A percentile compares a stretch with the other conserved stretches of the same genome.
These are phyloP conservation scores for Diaporthe sp. DNA, from an alignment of 2,329 filamentous ascomycete species.

Conservation along the genomic window DNA sequence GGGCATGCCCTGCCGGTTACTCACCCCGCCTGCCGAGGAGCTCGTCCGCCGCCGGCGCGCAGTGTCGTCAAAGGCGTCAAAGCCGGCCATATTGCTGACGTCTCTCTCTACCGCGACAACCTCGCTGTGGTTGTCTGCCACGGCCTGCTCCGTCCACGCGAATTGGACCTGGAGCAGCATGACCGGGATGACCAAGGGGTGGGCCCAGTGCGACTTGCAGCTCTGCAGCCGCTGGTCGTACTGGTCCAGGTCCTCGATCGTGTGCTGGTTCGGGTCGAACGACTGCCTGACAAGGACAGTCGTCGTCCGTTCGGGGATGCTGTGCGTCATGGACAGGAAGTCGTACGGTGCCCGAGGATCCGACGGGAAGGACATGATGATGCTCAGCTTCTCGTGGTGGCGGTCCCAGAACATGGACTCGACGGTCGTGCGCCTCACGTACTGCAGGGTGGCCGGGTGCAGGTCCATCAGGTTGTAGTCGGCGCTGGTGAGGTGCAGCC, in stretches of 20 bases:
- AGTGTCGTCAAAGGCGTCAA: slow-evolving; percentile 42
- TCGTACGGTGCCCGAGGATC: slow-evolving; percentile 57
- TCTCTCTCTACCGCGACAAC: slow-evolving; percentile 54
- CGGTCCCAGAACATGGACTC: slow-evolving; percentile 54
- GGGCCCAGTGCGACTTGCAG: slow-evolving; percentile 56
- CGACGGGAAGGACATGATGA: slow-evolving; percentile 57
- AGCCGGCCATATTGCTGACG: slow-evolving; percentile 55
- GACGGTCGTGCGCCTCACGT: slow-evolving; percentile 50
- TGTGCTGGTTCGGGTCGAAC: slow-evolving; percentile 53
- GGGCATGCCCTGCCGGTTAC: slow-evolving; percentile 23
- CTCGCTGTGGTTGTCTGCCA: slow-evolving; percentile 54
- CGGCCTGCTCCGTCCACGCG: slow-evolving; percentile 55
- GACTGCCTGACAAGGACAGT: slow-evolving; percentile 56
- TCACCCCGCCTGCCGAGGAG: slow-evolving; percentile 28
- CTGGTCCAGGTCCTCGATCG: slow-evolving; percentile 55
- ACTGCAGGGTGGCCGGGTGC: slow-evolving; percentile 52
- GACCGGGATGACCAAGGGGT: slow-evolving; percentile 56
- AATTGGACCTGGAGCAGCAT: slow-evolving; percentile 59
- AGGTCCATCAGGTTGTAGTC: slow-evolving; percentile 49
- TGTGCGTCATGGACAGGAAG: slow-evolving; percentile 59
- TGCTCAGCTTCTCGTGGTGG: slow-evolving; percentile 48
- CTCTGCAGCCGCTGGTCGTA: slow-evolving; percentile 58
- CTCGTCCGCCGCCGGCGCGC: slow-evolving; percentile 35
- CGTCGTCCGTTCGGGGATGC: slow-evolving; percentile 49
- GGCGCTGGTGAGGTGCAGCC: slow-evolving; percentile 48